phyloP scores from a whole-genome alignment of 2,329 filamentous ascomycete species.

The Ramularia collo-cygni region DNA sequence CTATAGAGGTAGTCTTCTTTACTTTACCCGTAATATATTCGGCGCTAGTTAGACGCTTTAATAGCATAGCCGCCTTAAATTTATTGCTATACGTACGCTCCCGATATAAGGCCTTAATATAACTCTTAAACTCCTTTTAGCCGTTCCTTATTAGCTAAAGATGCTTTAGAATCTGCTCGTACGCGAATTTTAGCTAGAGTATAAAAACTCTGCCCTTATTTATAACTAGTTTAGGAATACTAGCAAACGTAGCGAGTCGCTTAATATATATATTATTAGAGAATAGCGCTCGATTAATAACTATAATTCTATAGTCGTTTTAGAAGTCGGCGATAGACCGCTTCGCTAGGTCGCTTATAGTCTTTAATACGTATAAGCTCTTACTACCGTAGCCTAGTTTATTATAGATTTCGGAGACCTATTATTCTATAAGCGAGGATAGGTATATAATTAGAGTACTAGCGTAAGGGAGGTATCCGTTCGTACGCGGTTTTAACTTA shows the following conservation, averaged over 20 bases:
- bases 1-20: conserved; percentile 2
- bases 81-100: conserved; percentile 10
- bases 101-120: conserved; percentile 20
- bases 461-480: conserved; percentile 38
- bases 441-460: conserved; percentile 58
- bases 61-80: conserved; percentile 34
- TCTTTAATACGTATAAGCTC: too few species aligned
- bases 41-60: conserved; percentile 20
- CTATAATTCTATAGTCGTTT: conserved; percentile 46
- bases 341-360: conserved; percentile 1
- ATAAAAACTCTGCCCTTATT: conserved; percentile 39
- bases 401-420: conserved; percentile 48
- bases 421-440: conserved; percentile 49
- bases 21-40: conserved; percentile 16
- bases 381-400: conserved; percentile 29
- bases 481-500: conserved; percentile 8
- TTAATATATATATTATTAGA: conserved; percentile 43
- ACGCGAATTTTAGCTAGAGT: conserved; percentile 47
- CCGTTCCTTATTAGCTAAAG: conserved; percentile 32
- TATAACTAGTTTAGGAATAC: conserved; percentile 11
- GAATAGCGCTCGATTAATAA: conserved; percentile 49
- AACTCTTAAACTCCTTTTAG: conserved; percentile 24
- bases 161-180: conserved; percentile 36
- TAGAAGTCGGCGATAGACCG: conserved; percentile 32
- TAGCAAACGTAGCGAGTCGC: conserved; percentile 27